Conservation (phyloP, 140 eudicot genomes). For the Bidens hawaiensis region DNA sequence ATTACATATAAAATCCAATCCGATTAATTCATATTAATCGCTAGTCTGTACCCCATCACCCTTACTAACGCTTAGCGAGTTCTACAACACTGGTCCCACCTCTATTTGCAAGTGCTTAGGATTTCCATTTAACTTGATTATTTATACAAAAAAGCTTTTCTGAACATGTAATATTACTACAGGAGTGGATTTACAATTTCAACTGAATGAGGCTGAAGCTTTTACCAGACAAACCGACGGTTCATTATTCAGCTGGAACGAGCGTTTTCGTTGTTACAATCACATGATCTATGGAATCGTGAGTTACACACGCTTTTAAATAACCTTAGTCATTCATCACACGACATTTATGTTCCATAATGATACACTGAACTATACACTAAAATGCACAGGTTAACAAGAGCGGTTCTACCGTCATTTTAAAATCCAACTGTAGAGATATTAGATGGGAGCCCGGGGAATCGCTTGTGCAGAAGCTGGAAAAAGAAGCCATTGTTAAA, state of each 20-base stretch:
- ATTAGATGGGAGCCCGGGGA: constrained; percentile 63
- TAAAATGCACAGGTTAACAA: constrained; percentile 53
- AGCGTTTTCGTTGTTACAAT: constrained; percentile 68
- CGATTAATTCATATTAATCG: too few species aligned
- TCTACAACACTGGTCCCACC: too few species aligned
- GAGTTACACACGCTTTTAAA: constrained; percentile 24
- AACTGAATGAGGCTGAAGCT: constrained; percentile 82
- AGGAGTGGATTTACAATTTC: constrained; percentile 84
- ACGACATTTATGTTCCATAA: neutral
- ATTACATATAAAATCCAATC: too few species aligned
- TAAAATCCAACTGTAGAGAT: constrained; percentile 40
- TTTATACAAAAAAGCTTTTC: neutral
- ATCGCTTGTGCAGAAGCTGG: constrained; percentile 58
- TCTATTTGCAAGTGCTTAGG: neutral
- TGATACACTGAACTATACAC: neutral
- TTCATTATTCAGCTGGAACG: constrained; percentile 90
- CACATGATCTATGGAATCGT: constrained; percentile 77
- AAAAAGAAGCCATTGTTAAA: constrained; percentile 53
- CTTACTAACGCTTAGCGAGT: too few species aligned
- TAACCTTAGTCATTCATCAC: neutral
- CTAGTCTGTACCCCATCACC: too few species aligned
- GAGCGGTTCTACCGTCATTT: constrained; percentile 20
- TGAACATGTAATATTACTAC: constrained; percentile 21
- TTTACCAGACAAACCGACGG: constrained; percentile 71
- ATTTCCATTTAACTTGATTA: neutral